Evolutionary conservation across 2,329 filamentous ascomycete species (phyloP).

Genomic region (Penicillium sp.): DNA sequence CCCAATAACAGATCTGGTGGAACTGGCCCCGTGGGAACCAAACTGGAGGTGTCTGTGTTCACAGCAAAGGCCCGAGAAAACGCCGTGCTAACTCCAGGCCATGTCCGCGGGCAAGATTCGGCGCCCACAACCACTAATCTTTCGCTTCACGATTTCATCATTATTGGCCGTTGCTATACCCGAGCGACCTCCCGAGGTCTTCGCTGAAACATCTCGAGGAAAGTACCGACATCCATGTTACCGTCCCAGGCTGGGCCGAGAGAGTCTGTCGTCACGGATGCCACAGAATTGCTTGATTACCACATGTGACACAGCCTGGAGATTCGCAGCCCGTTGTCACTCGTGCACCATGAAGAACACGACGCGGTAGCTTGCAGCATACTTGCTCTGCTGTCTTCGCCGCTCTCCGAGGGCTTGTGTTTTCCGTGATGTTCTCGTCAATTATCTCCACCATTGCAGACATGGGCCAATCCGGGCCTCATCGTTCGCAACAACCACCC

Average conservation of each 20-base stretch:
- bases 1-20: slow-evolving; percentile 1
- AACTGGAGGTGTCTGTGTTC: background rate
- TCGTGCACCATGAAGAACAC: slow-evolving; percentile 22
- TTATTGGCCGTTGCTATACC: background rate
- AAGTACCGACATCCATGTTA: background rate
- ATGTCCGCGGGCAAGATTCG: background rate
- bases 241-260: background rate
- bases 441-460: slow-evolving; percentile 7
- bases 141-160: background rate
- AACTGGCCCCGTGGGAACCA: background rate
- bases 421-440: background rate
- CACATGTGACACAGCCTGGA: background rate
- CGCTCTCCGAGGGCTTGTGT: slow-evolving; percentile 18
- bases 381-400: slow-evolving; percentile 22
- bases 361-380: slow-evolving; percentile 19
- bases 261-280: background rate
- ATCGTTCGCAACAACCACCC: slow-evolving; percentile 10
- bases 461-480: slow-evolving; percentile 11
- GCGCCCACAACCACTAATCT: background rate
- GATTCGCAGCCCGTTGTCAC: too few relatives aligned
- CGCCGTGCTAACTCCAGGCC: background rate
- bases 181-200: background rate
- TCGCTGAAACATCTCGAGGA: background rate
- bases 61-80: slow-evolving; percentile 6
- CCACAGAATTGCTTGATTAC: background rate